These are phyloP conservation scores for Stereum hirsutum DNA, from an alignment of 1,284 basidiomycete species.

Conservation along the genomic window DNA sequence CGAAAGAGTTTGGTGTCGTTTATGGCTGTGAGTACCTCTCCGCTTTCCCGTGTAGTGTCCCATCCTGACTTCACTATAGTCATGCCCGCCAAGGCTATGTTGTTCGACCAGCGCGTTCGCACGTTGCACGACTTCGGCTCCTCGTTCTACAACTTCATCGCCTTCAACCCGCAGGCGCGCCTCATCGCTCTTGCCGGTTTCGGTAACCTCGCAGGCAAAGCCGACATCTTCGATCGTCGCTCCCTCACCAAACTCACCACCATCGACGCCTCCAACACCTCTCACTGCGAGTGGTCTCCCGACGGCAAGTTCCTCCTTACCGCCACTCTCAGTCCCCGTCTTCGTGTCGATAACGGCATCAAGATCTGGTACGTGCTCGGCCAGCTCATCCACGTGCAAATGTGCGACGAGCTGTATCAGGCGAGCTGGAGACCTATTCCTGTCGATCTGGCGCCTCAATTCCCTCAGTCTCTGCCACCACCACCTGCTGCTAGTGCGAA, in stretches of 20 bases:
- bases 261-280: conserved; percentile 91
- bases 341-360: conserved; percentile 96
- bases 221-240: conserved; percentile 88
- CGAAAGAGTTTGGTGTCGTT: conserved; percentile 92
- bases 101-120: conserved; percentile 89
- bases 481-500: conserved; percentile 66
- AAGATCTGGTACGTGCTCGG: conserved; percentile 95
- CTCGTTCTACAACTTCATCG: conserved; percentile 85
- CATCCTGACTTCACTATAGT: conserved; percentile 29
- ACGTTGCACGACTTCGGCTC: conserved; percentile 87
- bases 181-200: conserved; percentile 90
- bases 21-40: conserved; percentile 75
- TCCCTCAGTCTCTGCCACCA: conserved; percentile 66
- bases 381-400: conserved; percentile 72
- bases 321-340: conserved; percentile 86
- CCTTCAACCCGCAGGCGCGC: conserved; percentile 92
- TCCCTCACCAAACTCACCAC: conserved; percentile 77
- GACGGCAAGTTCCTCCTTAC: conserved; percentile 91
- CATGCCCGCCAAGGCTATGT: conserved; percentile 91
- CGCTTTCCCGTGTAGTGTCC: background rate
- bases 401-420: conserved; percentile 83
- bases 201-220: conserved; percentile 91
- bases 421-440: conserved; percentile 75
- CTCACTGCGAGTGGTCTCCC: conserved; percentile 92
- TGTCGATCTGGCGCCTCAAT: conserved; percentile 56